phyloP scores from a whole-genome alignment of 2,329 filamentous ascomycete genomes.

The Graphilbum ipis-grandicollis region DNA sequence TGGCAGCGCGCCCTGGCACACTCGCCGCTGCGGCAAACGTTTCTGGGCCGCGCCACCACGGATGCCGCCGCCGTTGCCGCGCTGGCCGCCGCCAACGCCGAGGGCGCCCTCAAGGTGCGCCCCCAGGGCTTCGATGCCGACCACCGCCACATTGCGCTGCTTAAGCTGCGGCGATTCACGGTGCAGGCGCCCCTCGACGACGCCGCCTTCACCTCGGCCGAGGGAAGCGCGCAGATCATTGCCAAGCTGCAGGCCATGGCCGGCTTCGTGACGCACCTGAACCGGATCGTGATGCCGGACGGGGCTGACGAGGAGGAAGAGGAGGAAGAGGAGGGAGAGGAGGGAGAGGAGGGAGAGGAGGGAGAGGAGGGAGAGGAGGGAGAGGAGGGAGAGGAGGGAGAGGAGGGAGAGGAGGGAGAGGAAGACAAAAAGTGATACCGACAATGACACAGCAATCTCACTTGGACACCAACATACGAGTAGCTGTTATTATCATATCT shows the following conservation, averaged over 20 bases:
- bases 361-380: constrained; percentile 12
- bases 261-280: constrained; percentile 62
- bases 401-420: too few relatives aligned
- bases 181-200: too few relatives aligned
- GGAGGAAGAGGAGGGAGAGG: constrained; percentile 19
- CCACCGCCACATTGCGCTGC: constrained; percentile 62
- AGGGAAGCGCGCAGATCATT: constrained; percentile 47
- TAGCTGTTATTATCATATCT: too few relatives aligned
- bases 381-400: constrained; percentile 41
- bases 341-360: constrained; percentile 2
- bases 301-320: constrained; percentile 28
- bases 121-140: constrained; percentile 67
- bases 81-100: constrained; percentile 53
- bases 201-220: constrained; percentile 45
- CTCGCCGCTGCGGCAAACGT: neutral
- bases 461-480: too few relatives aligned
- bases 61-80: constrained; percentile 43
- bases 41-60: constrained; percentile 25
- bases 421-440: too few relatives aligned
- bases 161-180: constrained; percentile 68
- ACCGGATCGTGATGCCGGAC: constrained; percentile 59
- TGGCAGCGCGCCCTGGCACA: constrained; percentile 48
- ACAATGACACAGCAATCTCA: too few relatives aligned
- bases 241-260: constrained; percentile 50
- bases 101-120: constrained; percentile 65